Evolutionary conservation across 345 rosid species (phyloP), one percentile per base, ranked within the genome.

Genomic region (Chamaenerion angustifolium): DNA sequence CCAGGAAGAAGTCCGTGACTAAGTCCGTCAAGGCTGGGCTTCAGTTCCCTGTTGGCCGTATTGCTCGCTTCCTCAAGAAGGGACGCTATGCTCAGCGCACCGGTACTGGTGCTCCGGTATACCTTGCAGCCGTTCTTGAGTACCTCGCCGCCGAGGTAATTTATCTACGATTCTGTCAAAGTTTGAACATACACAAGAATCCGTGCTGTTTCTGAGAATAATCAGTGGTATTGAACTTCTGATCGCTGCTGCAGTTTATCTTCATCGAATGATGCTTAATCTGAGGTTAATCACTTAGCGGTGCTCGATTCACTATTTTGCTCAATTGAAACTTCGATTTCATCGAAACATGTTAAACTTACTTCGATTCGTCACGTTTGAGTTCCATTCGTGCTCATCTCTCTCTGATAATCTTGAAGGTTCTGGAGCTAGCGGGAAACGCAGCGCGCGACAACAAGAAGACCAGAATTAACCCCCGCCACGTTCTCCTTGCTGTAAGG

Each of bases 101-200:
- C 8, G 95, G 95, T 4, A 50, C 76, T 11, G 90, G 90, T 0
- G 84, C 95, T 62, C 78, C 95, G 0, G 65, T 85, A 11, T 85
- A 77, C 54, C 68, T 85, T 44, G 84, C 95, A 46, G 90, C 89
- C 6, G 94, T 84, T 3, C 79, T 84, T 31, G 89, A 84, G 72
- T 84, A 84, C 49, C 75, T 85, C 7, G 89, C 94, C 8, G 89
- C 94, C 2, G 94, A 85, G 81, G 94, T 79, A 58, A 12, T 12
- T 52, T 9, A 16, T 31, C 13, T 8, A 46, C 25, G 25, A 21
- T 21, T 21, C 2, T 21, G 4, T 2, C 25, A 4, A 21, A 21
- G 25, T 2, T 21, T 21, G 25, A 21, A 21, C 25, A 2, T 21
- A 21, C 2, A 21, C 25, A 0, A 2, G 25, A 21, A 21, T 2